phyloP scores from a whole-genome alignment of 495 filamentous ascomycete species.

The Aspergillus diversus region DNA sequence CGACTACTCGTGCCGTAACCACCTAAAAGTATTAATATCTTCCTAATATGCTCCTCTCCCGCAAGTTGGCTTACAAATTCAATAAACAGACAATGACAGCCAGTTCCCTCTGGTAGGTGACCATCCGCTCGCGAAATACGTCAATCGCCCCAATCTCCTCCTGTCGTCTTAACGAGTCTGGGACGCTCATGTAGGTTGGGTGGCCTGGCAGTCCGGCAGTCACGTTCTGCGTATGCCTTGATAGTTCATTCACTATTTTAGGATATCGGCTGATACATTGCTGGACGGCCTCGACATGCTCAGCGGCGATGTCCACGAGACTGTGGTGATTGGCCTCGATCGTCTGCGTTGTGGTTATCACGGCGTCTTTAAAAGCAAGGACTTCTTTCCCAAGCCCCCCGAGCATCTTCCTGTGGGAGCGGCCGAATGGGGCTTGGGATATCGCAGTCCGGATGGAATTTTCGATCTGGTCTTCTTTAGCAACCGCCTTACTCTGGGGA shows the following conservation, averaged over 20 bases:
- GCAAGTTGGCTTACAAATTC: background rate
- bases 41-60: background rate
- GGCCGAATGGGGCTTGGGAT: background rate
- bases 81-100: background rate
- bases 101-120: slow-evolving; percentile 4
- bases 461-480: background rate
- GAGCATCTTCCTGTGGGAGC: background rate
- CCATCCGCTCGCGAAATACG: background rate
- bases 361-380: background rate
- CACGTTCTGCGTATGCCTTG: background rate
- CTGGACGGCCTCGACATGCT: background rate
- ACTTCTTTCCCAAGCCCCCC: background rate
- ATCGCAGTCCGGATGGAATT: background rate
- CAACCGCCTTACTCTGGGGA: background rate
- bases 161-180: background rate
- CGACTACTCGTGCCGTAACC: background rate
- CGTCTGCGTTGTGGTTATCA: background rate
- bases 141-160: background rate
- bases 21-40: background rate
- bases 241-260: background rate
- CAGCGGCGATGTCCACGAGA: background rate
- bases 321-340: background rate
- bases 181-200: background rate
- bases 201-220: background rate
- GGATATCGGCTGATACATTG: background rate